Conservation (phyloP, 2,329 filamentous ascomycete species). For the Colletotrichum australisinense region DNA sequence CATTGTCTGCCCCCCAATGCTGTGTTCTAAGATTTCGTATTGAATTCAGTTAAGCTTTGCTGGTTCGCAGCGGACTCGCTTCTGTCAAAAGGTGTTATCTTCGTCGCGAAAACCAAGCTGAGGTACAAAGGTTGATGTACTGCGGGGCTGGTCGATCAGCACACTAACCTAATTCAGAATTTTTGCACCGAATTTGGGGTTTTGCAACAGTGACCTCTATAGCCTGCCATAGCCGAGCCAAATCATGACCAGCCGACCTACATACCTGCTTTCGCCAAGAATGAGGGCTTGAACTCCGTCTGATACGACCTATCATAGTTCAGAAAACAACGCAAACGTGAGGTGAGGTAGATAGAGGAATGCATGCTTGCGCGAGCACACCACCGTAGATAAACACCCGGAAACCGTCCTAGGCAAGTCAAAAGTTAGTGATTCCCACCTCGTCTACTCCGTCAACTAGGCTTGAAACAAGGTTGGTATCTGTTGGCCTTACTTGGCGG, state of each 20-base stretch:
- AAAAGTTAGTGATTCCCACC: not conserved
- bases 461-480: conserved; percentile 23
- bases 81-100: too few species aligned
- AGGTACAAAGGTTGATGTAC: too few species aligned
- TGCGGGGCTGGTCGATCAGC: too few species aligned
- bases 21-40: too few species aligned
- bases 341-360: not conserved
- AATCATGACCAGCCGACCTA: not conserved
- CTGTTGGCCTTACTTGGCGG: conserved; percentile 25
- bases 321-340: not conserved
- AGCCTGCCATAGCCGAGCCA: too few species aligned
- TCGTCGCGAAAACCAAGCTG: too few species aligned
- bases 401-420: not conserved
- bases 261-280: conserved; percentile 12
- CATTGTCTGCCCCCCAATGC: too few species aligned
- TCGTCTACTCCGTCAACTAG: not conserved
- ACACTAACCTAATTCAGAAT: too few species aligned
- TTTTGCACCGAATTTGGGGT: too few species aligned
- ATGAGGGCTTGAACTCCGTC: conserved; percentile 14
- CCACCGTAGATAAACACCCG: not conserved
- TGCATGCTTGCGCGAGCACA: not conserved
- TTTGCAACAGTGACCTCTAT: too few species aligned
- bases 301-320: not conserved
- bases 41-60: too few species aligned
- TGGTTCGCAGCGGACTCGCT: too few species aligned